phyloP scores from a whole-genome alignment of 441 rosid genomes.

The Populus hybrid region DNA sequence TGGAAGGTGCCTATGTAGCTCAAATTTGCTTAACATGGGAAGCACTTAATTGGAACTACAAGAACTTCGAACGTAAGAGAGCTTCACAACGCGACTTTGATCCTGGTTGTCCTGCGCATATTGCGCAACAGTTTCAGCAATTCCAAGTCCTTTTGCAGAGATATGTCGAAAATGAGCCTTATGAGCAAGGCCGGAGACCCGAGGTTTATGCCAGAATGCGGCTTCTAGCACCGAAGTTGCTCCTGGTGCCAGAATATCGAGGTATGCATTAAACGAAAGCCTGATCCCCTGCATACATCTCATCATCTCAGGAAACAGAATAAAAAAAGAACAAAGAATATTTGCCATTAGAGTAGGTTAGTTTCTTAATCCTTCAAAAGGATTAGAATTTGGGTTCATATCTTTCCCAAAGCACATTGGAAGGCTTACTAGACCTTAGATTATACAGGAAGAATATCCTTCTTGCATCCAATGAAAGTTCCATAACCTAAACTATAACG shows the following conservation, averaged over 20 bases:
- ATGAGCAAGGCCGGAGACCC: conserved; percentile 86
- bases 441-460: background rate
- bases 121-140: conserved; percentile 90
- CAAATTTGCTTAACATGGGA: conserved; percentile 95
- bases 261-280: conserved; percentile 34
- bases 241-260: conserved; percentile 90
- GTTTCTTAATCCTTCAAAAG: background rate
- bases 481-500: too few relatives aligned
- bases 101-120: conserved; percentile 61
- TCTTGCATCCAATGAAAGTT: background rate
- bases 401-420: background rate
- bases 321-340: background rate
- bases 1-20: conserved; percentile 85
- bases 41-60: conserved; percentile 92
- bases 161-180: conserved; percentile 88
- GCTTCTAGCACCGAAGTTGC: conserved; percentile 84
- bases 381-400: background rate
- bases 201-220: conserved; percentile 91
- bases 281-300: background rate
- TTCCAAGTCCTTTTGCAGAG: conserved; percentile 89
- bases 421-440: background rate
- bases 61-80: conserved; percentile 62
- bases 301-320: background rate
- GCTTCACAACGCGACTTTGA: conserved; percentile 43
- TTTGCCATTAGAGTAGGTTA: background rate